Evolutionary conservation across 2,329 filamentous ascomycete genomes (phyloP), one percentile per base, ranked within the genome.

Genomic region (Apiospora aurea): DNA sequence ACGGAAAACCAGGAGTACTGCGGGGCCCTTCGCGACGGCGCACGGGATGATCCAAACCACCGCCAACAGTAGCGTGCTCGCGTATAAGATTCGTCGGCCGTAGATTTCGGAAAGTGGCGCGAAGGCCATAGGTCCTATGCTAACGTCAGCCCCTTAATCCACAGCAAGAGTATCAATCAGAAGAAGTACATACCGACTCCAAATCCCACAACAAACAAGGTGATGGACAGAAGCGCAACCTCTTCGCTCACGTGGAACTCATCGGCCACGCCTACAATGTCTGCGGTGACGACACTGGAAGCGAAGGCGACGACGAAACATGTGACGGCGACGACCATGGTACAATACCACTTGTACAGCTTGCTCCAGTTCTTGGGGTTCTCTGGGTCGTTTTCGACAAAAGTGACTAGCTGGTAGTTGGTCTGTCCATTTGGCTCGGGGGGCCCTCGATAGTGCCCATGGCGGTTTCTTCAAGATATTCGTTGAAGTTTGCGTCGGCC

Each of bases 361-460:
- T 94, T 94, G 71, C 88, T 90, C 93, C 93, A 96, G 81, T 96
- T 96, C 86, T 96, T 96, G 0, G 94, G 94, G 78, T 96, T 96
- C 75, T 91, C 92, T 0, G 89, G 88, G 79, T 96, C 94, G 72
- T 90, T 84, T 2, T 91, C 87, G 4, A 86, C 88, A 78, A 96
- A 97, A 0, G 84, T 85, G 67, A 91, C 88, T 4, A 93, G 89
- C 75, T 82, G 83, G 78, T 86, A 86, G 10, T 76, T 75, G 21
- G 72, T 69, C 38, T 73, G 57, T 18, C 73, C 69, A 4, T 75
- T 73, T 13, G 73, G 73, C 51, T 77, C 76, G 3, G 53, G 70
- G 80, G 81, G 4, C 81, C 82, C 41, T 88, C 83, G 73, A 94
- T 93, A 70, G 89, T 85, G n/a, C 93, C 92, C 0, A 81, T 78